phyloP scores from a whole-genome alignment of 768 basidiomycete species.

The Pisolithus albus region DNA sequence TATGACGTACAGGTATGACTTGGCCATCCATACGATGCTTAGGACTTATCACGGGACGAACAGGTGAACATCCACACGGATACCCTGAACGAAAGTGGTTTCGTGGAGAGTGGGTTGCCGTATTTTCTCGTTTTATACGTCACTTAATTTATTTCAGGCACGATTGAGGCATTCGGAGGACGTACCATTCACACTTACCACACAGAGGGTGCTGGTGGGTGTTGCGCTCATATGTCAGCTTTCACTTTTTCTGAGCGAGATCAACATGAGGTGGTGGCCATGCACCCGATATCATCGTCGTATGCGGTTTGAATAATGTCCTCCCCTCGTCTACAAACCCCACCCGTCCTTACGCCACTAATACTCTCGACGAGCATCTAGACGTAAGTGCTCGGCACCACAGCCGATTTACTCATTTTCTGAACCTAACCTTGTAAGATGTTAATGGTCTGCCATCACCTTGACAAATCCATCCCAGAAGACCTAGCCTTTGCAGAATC shows the following conservation, averaged over 20 bases:
- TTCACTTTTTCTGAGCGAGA: conserved; percentile 1
- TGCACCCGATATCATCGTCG: conserved; percentile 97
- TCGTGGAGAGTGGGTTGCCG: conserved; percentile 72
- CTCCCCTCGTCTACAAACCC: conserved; percentile 97
- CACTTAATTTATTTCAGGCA: conserved; percentile 41
- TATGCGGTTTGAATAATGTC: conserved; percentile 83
- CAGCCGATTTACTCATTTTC: neutral
- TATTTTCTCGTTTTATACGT: neutral
- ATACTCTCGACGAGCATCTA: conserved; percentile 94
- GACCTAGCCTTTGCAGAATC: conserved; percentile 96
- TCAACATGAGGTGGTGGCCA: conserved; percentile 71
- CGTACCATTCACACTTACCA: conserved; percentile 98
- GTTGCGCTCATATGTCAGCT: neutral
- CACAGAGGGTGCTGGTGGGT: conserved; percentile 83
- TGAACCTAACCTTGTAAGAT: conserved; percentile 48
- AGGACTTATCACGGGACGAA: conserved; percentile 34
- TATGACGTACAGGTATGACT: conserved; percentile 82
- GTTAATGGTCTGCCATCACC: conserved; percentile 99
- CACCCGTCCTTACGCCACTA: conserved; percentile 83
- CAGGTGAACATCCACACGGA: conserved; percentile 85
- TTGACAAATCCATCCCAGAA: conserved; percentile 86
- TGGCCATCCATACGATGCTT: neutral
- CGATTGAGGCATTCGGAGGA: conserved; percentile 81
- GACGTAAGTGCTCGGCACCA: conserved; percentile 56
- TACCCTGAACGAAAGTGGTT: conserved; percentile 95